A percentile compares a stretch with the other conserved stretches of the same genome.
Conservation (phyloP, 164 flowering plant species). For the Tetrastigma voinierianum region DNA sequence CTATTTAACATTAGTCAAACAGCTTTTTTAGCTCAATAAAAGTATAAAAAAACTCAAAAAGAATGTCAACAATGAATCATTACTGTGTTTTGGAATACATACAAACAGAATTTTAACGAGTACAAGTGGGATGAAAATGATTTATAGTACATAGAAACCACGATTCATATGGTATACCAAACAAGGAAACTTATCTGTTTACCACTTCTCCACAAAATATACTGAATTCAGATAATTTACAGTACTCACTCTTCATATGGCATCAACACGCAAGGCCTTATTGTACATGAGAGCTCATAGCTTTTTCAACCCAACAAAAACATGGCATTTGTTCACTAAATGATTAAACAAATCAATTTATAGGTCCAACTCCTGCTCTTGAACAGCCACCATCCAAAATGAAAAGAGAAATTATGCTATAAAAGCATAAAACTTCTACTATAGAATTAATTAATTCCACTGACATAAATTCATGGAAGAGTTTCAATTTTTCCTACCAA, state of each 20-base stretch:
- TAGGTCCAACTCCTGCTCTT: background rate
- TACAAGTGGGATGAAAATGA: background rate
- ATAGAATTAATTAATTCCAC: background rate
- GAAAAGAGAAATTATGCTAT: background rate
- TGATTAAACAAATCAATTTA: background rate
- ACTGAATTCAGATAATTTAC: slow-evolving; percentile 7
- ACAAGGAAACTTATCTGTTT: background rate
- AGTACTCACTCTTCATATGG: slow-evolving; percentile 7
- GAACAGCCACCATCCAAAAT: slow-evolving; percentile 4
- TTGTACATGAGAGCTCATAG: slow-evolving; percentile 10
- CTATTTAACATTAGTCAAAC: too few species aligned
- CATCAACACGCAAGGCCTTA: slow-evolving; percentile 22
- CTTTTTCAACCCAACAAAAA: background rate
- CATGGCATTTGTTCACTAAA: background rate
- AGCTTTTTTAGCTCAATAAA: too few species aligned
- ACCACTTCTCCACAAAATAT: background rate
- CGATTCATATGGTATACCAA: background rate
- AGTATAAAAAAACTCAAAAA: background rate
- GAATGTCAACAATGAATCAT: background rate
- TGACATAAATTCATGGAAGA: slow-evolving; percentile 19
- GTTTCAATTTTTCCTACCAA: slow-evolving; percentile 51
- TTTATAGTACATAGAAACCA: background rate
- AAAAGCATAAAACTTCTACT: background rate
- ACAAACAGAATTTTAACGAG: background rate
- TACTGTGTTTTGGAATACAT: background rate